Conservation (phyloP, 139 green algal genomes). For the Zygnema cylindricum region DNA sequence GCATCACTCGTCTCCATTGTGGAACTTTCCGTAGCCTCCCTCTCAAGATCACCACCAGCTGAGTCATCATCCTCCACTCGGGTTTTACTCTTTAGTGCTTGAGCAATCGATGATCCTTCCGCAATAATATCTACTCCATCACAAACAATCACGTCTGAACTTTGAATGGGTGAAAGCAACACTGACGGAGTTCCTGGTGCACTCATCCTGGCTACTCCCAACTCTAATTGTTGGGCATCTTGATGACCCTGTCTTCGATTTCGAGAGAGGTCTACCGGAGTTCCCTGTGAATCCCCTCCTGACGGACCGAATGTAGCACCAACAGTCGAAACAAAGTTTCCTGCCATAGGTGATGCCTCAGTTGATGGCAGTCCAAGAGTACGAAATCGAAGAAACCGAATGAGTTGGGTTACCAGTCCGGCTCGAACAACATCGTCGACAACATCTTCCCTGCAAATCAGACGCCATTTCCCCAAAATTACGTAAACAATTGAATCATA, state of each 20-base stretch:
- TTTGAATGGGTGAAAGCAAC: neutral
- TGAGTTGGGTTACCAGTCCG: constrained; percentile 40
- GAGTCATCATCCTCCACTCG: neutral
- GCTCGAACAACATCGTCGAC: constrained; percentile 58
- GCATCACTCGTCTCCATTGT: neutral
- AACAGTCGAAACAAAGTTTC: neutral
- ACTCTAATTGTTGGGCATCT: neutral
- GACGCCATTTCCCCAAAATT: too few relatives aligned
- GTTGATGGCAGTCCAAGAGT: constrained; percentile 25
- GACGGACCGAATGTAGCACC: too few relatives aligned
- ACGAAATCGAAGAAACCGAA: constrained; percentile 49
- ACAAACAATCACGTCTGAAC: neutral
- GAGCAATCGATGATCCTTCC: neutral
- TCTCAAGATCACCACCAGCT: neutral
- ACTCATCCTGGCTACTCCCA: neutral
- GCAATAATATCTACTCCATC: neutral
- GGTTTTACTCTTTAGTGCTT: neutral
- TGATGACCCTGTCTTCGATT: neutral
- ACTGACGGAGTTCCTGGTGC: neutral
- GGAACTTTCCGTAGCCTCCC: neutral
- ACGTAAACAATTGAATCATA: too few relatives aligned
- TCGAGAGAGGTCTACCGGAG: neutral
- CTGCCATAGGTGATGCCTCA: neutral
- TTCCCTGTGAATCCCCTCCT: neutral
- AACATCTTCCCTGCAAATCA: constrained; percentile 50